A percentile compares a stretch with the other conserved stretches of the same genome.
phyloP scores from a whole-genome alignment of 2,329 filamentous ascomycete species.

The Fusarium sterilihyphosum region DNA sequence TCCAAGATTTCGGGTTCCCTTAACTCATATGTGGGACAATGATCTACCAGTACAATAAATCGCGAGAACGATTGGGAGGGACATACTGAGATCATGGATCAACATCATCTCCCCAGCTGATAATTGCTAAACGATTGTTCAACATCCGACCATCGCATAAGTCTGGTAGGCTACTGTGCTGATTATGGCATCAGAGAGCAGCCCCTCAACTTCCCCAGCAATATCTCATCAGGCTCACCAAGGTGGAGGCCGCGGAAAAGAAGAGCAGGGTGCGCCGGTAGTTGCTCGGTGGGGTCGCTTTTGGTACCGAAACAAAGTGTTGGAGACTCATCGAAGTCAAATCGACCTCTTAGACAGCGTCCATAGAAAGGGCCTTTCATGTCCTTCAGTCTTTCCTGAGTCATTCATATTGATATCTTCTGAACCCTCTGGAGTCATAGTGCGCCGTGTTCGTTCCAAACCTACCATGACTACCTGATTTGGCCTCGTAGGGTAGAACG shows the following conservation, averaged over 20 bases:
- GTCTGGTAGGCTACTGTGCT: background rate
- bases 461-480: background rate
- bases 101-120: background rate
- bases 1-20: background rate
- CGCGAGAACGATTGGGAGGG: background rate
- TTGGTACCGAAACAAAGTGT: constrained; percentile 7
- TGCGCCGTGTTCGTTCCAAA: background rate
- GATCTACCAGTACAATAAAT: background rate
- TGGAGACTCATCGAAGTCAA: background rate
- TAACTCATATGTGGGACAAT: background rate
- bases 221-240: background rate
- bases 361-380: background rate
- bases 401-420: background rate
- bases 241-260: constrained; percentile 15
- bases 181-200: background rate
- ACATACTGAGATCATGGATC: background rate
- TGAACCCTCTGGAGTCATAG: background rate
- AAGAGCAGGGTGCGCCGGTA: constrained; percentile 15
- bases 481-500: background rate
- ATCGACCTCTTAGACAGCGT: background rate
- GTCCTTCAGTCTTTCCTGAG: background rate
- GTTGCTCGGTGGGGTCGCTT: constrained; percentile 13
- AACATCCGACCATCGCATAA: background rate
- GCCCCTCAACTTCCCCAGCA: background rate
- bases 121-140: background rate